Conservation (phyloP, 2,329 filamentous ascomycete genomes). For the Aspergillus uvarum region DNA sequence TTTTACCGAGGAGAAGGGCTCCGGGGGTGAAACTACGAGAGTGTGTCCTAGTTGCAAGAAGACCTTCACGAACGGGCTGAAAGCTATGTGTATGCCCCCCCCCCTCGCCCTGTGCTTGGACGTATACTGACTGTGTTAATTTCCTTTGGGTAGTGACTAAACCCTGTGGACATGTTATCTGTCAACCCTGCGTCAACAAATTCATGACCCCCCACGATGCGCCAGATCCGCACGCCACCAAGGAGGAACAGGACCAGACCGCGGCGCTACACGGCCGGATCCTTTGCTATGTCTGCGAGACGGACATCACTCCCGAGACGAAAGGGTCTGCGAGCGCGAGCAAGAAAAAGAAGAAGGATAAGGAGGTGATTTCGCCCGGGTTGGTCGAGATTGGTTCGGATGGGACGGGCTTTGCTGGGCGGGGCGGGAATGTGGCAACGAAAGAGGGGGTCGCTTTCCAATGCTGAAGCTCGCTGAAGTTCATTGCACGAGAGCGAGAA, state of each 20-base stretch:
- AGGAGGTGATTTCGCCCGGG: constrained; percentile 65
- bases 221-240: constrained; percentile 60
- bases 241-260: constrained; percentile 47
- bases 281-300: constrained; percentile 83
- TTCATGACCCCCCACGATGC: constrained; percentile 67
- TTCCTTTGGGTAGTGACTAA: constrained; percentile 60
- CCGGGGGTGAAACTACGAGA: constrained; percentile 47
- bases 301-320: constrained; percentile 58
- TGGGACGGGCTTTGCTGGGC: constrained; percentile 87
- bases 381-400: constrained; percentile 79
- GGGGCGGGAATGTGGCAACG: constrained; percentile 79
- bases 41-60: constrained; percentile 87
- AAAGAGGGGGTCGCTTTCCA: constrained; percentile 79
- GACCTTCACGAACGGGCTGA: constrained; percentile 74
- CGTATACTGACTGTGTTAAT: neutral
- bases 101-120: neutral
- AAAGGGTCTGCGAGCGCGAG: constrained; percentile 15
- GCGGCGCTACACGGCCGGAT: constrained; percentile 47
- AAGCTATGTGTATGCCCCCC: constrained; percentile 60
- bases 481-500: neutral
- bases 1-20: constrained; percentile 70
- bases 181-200: constrained; percentile 77
- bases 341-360: constrained; percentile 41
- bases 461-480: constrained; percentile 53
- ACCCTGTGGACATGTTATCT: constrained; percentile 89